Conservation (phyloP, 805 yeast species). For the Candida orba region DNA sequence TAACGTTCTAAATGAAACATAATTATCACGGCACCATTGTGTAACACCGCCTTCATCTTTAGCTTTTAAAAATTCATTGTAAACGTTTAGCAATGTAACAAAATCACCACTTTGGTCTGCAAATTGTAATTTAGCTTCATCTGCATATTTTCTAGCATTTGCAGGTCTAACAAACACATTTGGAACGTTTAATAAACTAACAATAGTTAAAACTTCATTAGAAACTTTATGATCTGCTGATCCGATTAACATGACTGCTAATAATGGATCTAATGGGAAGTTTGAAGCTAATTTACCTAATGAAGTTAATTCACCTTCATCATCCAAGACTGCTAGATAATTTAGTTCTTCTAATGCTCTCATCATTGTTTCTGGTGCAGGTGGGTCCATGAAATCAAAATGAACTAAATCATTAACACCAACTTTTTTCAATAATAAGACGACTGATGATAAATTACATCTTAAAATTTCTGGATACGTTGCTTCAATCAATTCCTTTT, state of each 20-base stretch:
- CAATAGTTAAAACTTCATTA: conserved; percentile 80
- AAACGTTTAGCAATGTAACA: conserved; percentile 82
- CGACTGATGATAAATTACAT: conserved; percentile 86
- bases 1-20: conserved; percentile 74
- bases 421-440: conserved; percentile 83
- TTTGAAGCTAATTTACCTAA: conserved; percentile 86
- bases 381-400: conserved; percentile 98
- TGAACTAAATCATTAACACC: conserved; percentile 96
- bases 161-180: conserved; percentile 92
- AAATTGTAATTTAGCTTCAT: conserved; percentile 79
- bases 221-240: conserved; percentile 83
- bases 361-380: conserved; percentile 99
- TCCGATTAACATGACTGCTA: conserved; percentile 88
- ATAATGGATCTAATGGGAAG: conserved; percentile 93
- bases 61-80: conserved; percentile 70
- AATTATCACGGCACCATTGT: conserved; percentile 91
- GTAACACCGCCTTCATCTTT: conserved; percentile 64
- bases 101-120: conserved; percentile 96
- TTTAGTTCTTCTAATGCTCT: conserved; percentile 93
- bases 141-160: conserved; percentile 80
- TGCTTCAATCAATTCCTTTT: conserved; percentile 89
- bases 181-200: conserved; percentile 88
- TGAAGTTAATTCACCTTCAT: conserved; percentile 85
- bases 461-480: conserved; percentile 93
- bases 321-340: conserved; percentile 82